These are phyloP conservation scores for Boletus sp. DNA, from an alignment of 768 basidiomycete species.

Conservation along the genomic window DNA sequence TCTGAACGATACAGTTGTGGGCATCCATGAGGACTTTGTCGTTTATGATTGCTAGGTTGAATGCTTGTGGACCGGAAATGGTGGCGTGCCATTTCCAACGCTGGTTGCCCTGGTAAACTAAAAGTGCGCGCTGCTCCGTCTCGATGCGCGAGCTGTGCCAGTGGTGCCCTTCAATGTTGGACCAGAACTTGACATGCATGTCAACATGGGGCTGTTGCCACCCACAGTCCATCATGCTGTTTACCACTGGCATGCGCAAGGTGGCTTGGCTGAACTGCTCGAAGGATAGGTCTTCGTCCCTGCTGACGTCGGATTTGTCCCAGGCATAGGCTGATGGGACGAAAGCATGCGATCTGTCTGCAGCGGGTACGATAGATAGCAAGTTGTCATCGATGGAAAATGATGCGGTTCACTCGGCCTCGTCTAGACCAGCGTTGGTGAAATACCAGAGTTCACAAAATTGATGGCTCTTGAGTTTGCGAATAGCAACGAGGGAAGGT, in stretches of 20 bases:
- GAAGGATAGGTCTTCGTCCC: neutral
- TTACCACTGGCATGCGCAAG: neutral
- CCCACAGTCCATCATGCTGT: neutral
- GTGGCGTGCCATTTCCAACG: too few species aligned
- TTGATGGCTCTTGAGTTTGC: neutral
- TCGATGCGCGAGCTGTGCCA: too few species aligned
- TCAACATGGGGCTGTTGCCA: neutral
- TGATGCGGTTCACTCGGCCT: neutral
- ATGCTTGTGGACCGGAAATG: too few species aligned
- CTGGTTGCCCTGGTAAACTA: too few species aligned
- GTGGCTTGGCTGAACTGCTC: neutral
- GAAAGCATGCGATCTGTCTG: neutral
- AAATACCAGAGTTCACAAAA: neutral
- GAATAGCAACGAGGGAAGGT: neutral
- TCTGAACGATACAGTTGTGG: too few species aligned
- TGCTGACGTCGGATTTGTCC: neutral
- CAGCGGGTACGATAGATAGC: neutral
- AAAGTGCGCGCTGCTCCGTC: too few species aligned
- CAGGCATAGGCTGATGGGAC: fast-evolving
- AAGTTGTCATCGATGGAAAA: neutral
- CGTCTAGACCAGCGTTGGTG: too few species aligned
- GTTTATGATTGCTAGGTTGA: too few species aligned
- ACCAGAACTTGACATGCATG: neutral
- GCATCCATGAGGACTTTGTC: too few species aligned
- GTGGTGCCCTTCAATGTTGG: neutral